Base-by-base conservation (phyloP, 345 rosid species). In the Sonneratia alba region DNA sequence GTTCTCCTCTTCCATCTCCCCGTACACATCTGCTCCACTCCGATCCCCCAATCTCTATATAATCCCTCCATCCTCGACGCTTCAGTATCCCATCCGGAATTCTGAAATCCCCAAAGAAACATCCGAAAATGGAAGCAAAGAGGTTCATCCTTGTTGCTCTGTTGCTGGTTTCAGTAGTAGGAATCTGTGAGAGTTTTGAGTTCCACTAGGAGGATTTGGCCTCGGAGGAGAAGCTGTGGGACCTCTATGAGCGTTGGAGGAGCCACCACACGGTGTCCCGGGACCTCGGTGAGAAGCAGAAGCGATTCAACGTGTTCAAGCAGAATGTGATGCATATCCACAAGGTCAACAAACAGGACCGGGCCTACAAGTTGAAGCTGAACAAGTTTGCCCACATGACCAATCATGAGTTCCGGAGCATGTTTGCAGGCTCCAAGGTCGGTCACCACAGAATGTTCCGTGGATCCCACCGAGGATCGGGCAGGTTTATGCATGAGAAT, bases 311-410 rank as follows among this genome's bases (percentile, higher is more conserved):
- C 55, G 98, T 90, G 79, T 91, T 94, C 78, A 87, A 81, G 79
- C 85, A 83, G 36, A 94, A 94, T 77, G 90, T 83, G 16, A 75
- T 78, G 79, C 95, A 90, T 68, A 87, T 94, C 32, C 95, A 90
- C 68, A 72, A 77, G 75, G 84, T 91, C 1, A 94, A 91, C 87
- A 83, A 80, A 74, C 72, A 81, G 82, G 88, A 86, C 34, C 87
- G 77, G 78, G 85, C 97, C 61, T 94, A 91, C 71, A 94, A 89
- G 78, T 75, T 91, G 80, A 94, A 83, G 84, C 82, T 94, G 73
- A 94, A 94, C 80, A 89, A 78, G 87, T 94, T 91, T 69, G 91
- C 91, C 3, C 97, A 94, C 76, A 78, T 90, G 91, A 94, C 98
- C 3, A 91, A 79, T 67, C 87, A 86, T 37, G 97, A 91, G 70